Base-by-base conservation (phyloP, 371 early-diverging fungal species). In the Mucor mucedo region DNA sequence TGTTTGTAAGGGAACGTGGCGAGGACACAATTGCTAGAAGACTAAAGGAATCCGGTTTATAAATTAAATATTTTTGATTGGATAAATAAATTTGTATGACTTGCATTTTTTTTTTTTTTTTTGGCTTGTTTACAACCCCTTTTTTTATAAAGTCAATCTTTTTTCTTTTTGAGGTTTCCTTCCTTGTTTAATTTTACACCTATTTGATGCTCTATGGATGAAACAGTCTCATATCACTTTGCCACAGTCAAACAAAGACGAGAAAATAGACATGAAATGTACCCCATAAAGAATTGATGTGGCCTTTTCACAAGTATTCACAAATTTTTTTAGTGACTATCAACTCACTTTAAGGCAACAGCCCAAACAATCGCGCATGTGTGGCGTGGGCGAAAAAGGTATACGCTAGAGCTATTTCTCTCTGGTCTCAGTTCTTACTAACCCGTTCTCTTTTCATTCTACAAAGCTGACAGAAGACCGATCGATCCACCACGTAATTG, bases 351-450 rank as follows among this genome's bases (percentile, higher is more conserved):
- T 96, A 14, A 78, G 95, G 7, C 97, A 97, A 70, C 95, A 97
- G 73, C 96, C 96, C 5, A 92, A 93, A 77, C 94, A 94, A 71
- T 93, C 94, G 14, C 88, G 96, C 44, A 94, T 95, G 86, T 95
- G 96, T 69, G 95, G 96, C 28, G 85, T 94, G 50, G 95, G 95
- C 60, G 95, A 95, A 69, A 95, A 95, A 80, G 90, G 92, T 89
- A 85, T 35, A 47, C 11, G 30, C 16, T 28, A n/a, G 2, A 27
- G 13, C 16, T 9, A 8, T 41, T 16, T 21, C 2, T 21, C 2
- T 33, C 7, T 16, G 33, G 16, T 28, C 8, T 1, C 10, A 28
- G 27, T 49, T 10, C 6, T 1, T 30, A 45, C n/a, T 53, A 14
- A 38, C 9, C 42, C 21, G 29, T 29, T 42, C 16, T 32, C 30